These are phyloP conservation scores for Xylariaceae sp. DNA, from an alignment of 2,329 filamentous ascomycete genomes.

Conservation along the genomic window DNA sequence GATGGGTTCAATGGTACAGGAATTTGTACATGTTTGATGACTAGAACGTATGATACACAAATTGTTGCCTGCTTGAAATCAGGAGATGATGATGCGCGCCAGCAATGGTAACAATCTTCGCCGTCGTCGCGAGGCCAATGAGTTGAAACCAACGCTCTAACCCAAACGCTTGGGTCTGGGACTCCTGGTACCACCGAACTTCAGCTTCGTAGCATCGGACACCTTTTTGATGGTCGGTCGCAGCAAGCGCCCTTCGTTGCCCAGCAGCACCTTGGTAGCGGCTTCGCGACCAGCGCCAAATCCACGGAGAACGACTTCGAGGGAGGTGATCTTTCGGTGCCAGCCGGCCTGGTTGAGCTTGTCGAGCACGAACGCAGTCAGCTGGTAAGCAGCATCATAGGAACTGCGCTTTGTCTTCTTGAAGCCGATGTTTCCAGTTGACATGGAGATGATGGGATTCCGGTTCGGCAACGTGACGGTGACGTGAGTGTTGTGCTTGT, in stretches of 20 bases:
- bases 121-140: not conserved
- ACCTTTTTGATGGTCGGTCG: conserved; percentile 72
- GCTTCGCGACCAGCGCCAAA: conserved; percentile 87
- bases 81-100: not conserved
- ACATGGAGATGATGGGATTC: conserved; percentile 72
- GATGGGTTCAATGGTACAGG: conserved; percentile 22
- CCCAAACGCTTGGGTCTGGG: conserved; percentile 72
- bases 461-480: conserved; percentile 80
- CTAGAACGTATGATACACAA: conserved; percentile 28
- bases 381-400: conserved; percentile 90
- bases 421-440: conserved; percentile 88
- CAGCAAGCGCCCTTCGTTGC: conserved; percentile 72
- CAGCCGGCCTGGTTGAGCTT: conserved; percentile 78
- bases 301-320: conserved; percentile 79
- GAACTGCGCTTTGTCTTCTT: conserved; percentile 70
- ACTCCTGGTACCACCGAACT: conserved; percentile 92
- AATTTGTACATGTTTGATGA: conserved; percentile 21
- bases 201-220: conserved; percentile 80
- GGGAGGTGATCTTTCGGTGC: conserved; percentile 64
- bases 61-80: conserved; percentile 3
- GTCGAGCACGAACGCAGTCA: conserved; percentile 76
- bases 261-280: conserved; percentile 81
- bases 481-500: conserved; percentile 94
- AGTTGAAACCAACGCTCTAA: conserved; percentile 19
- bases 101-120: not conserved